Evolutionary conservation across 2,329 filamentous ascomycete genomes (phyloP).

Genomic region (Cytospora piceae): DNA sequence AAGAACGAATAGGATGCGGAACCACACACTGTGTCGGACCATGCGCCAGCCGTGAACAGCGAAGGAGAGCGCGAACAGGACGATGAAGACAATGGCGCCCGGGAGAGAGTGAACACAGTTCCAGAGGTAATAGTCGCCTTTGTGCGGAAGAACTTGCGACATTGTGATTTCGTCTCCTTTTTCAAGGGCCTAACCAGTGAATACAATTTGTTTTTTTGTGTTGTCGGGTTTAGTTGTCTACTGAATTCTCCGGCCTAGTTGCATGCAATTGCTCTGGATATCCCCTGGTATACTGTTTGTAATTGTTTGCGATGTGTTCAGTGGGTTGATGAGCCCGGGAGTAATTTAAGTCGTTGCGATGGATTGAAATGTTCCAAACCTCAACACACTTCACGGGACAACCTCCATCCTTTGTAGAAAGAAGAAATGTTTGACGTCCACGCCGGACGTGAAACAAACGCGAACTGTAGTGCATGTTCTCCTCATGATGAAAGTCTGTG

Average conservation of each 20-base stretch:
- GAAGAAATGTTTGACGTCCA: background rate
- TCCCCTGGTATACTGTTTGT: background rate
- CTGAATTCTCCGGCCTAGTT: too few species aligned
- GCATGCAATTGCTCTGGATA: background rate
- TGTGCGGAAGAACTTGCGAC: constrained; percentile 39
- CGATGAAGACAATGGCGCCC: constrained; percentile 47
- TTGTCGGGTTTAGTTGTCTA: too few species aligned
- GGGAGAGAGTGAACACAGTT: constrained; percentile 46
- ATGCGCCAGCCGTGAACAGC: constrained; percentile 47
- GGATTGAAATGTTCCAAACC: background rate
- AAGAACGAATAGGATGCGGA: constrained; percentile 52
- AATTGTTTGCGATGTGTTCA: background rate
- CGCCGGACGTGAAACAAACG: background rate
- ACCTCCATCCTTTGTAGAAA: background rate
- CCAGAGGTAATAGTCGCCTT: constrained; percentile 42
- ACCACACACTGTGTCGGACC: constrained; percentile 50
- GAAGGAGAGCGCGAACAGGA: constrained; percentile 47
- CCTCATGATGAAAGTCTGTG: background rate
- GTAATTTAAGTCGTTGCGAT: too few species aligned
- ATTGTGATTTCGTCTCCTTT: constrained; percentile 30
- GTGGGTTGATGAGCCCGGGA: too few species aligned
- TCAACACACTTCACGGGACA: background rate
- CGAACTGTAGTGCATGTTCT: background rate
- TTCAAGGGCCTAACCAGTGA: too few species aligned
- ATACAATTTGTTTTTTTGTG: too few species aligned